Base-by-base conservation (phyloP, 192 early-diverging fungal genomes). In the Coemansia javaensis region DNA sequence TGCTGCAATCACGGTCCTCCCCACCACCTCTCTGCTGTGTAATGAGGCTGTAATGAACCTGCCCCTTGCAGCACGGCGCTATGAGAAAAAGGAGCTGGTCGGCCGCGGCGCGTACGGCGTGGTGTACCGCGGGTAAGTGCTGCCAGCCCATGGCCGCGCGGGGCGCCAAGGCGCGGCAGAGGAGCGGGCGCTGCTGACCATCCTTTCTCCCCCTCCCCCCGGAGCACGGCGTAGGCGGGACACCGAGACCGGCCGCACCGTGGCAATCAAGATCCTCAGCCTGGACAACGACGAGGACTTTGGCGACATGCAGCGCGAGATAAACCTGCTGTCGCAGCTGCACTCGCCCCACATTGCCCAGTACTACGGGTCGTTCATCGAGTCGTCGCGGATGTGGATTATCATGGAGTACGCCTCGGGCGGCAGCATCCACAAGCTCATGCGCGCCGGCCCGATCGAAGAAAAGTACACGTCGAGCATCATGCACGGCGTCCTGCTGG, bases 391-490 rank as follows among this genome's bases (percentile, higher is more conserved):
- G 49, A 78, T 99, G 33, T 99, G 97, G 93, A 89, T 99, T 51
- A 83, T 98, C 48, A 97, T 99, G 91, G 97, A 98, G 54, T 95
- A 90, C 77, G 93, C 91, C 6, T 91, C 81, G 6, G 97, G 92
- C 22, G 97, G 97, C 40, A 96, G 90, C 50, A 80, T 99, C 30
- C 65, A 60, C 53, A 62, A 63, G 36, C 52, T 85, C 74, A 77
- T 94, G 68, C 83, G 83, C 57, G 81, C 86, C 6, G 92, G 92
- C 0, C 66, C 79, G 35, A 81, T 99, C 11, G 92, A 93, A 30
- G 97, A 99, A 59, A 79, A 71, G 43, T 90, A 90, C 69, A 91
- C 90, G 25, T 85, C 90, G 9, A 79, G 93, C 40, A 90, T 99
- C 56, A 86, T 86, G 17, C 80, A 87, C 36, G 91, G 97, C 58